Conservation (phyloP, 345 rosid species). For the Salix caprea region DNA sequence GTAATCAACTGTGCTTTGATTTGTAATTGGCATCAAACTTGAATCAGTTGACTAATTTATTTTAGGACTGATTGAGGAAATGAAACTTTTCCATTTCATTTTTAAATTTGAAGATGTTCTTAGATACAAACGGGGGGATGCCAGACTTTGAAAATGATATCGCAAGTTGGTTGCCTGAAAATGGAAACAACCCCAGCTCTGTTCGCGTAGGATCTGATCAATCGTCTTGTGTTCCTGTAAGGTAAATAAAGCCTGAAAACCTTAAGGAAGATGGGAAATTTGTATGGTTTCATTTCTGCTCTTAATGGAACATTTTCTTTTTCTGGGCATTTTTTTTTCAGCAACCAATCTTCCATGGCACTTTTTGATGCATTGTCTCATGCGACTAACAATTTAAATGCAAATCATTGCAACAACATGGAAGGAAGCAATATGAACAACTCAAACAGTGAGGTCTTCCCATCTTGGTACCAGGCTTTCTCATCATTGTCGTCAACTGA, state of each 20-base stretch:
- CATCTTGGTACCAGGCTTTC: constrained; percentile 32
- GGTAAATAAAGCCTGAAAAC: background rate
- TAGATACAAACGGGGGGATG: constrained; percentile 32
- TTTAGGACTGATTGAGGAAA: background rate
- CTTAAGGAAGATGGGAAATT: background rate
- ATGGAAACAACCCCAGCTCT: constrained; percentile 22
- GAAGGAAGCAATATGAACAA: constrained; percentile 21
- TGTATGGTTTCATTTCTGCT: background rate
- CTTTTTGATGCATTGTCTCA: constrained; percentile 38
- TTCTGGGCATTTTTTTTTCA: background rate
- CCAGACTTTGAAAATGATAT: constrained; percentile 27
- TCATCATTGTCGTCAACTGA: constrained; percentile 27
- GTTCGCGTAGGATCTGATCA: constrained; percentile 21
- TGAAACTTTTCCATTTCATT: background rate
- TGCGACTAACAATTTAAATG: constrained; percentile 25
- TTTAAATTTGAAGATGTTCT: constrained; percentile 12
- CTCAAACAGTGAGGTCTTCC: constrained; percentile 16
- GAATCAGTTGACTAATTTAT: background rate
- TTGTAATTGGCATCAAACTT: background rate
- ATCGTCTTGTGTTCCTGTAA: constrained; percentile 27
- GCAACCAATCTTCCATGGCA: constrained; percentile 19
- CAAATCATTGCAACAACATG: constrained; percentile 15
- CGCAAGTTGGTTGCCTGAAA: constrained; percentile 32
- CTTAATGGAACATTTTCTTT: too few species aligned
- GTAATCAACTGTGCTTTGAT: background rate